Evolutionary conservation across 805 yeast species (phyloP).

Genomic region (Candida coquimbonensis): DNA sequence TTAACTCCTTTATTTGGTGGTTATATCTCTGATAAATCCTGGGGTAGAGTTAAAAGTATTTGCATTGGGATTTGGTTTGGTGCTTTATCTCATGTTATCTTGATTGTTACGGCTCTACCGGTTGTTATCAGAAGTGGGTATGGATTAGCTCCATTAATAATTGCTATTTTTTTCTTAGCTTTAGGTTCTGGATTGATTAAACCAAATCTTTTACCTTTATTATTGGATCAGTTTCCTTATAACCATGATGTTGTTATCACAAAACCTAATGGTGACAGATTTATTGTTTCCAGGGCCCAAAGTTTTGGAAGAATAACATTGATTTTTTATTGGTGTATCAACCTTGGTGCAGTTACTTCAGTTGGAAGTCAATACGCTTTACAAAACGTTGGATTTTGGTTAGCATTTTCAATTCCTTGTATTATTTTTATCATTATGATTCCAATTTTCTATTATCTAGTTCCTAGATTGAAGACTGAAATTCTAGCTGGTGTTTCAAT

Average conservation of each 20-base stretch:
- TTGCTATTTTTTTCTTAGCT: conserved; percentile 46
- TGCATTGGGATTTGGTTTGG: conserved; percentile 51
- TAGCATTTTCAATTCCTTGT: conserved; percentile 66
- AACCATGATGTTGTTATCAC: conserved; percentile 50
- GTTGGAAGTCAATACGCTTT: conserved; percentile 73
- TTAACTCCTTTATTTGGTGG: conserved; percentile 74
- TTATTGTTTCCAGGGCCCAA: conserved; percentile 58
- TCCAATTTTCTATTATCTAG: conserved; percentile 31
- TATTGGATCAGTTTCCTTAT: conserved; percentile 66
- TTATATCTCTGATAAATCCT: conserved; percentile 61
- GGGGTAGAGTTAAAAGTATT: conserved; percentile 67
- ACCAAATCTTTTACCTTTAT: conserved; percentile 57
- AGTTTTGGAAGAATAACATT: conserved; percentile 68
- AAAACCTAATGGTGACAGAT: conserved; percentile 54
- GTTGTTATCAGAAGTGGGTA: conserved; percentile 32
- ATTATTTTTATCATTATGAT: conserved; percentile 47
- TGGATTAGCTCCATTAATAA: conserved; percentile 48
- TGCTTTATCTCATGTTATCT: conserved; percentile 51
- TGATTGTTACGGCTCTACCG: conserved; percentile 65
- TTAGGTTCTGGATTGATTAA: conserved; percentile 77
- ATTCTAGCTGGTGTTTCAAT: conserved; percentile 30
- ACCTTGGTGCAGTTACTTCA: conserved; percentile 65
- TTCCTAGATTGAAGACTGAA: conserved; percentile 22
- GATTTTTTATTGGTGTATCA: conserved; percentile 69
- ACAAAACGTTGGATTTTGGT: conserved; percentile 56